Evolutionary conservation across 1,284 basidiomycete species (phyloP), one percentile per base, ranked within the genome.

Genomic region (Leccinum solheimii): DNA sequence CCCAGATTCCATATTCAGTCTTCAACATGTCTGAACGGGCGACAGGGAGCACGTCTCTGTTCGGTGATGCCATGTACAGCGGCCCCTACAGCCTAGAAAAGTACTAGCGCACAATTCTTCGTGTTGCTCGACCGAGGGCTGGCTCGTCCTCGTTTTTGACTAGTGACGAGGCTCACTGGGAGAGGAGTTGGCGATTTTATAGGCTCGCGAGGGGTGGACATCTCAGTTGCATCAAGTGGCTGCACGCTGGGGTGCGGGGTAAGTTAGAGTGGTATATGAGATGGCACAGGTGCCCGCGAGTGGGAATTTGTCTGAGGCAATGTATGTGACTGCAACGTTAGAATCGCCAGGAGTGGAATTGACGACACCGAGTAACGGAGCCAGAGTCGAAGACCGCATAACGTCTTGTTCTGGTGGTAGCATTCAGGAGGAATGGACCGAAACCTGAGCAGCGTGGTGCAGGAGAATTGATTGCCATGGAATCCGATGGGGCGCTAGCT

Each of bases 101-200:
- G 32, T 34, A 34, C 11, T 34, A 34, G 32, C 40, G 27, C 27
- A n/a, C n/a, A 34, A 11, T 34, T 34, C 32, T 36, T 98, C 96
- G 3, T 99, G 84, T 73, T 98, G 88, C 71, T 99, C 97, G 51
- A 98, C 82, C 26, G 80, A 91, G 49, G 95, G 78, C 1, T 70
- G 69, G 1, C 67, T 74, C 1, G 94, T 95, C 53, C 73, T 72
- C 23, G 82, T 77, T 34, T 77, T 77, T 30, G 92, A 72, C 58
- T 78, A 75, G 11, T 71, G 59, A 62, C 79, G 74, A 1, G 94
- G 78, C 21, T 81, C 70, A 66, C 84, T 1, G 90, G 90, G 3
- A 86, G 77, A 5, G 83, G 83, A 0, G 87, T 86, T 0, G 86
- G 87, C 2, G 82, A 79, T 45, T 83, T 81, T 57, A 86, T 85